phyloP scores from a whole-genome alignment of 176 grass and related monocot species.

The Oryza coarctata region DNA sequence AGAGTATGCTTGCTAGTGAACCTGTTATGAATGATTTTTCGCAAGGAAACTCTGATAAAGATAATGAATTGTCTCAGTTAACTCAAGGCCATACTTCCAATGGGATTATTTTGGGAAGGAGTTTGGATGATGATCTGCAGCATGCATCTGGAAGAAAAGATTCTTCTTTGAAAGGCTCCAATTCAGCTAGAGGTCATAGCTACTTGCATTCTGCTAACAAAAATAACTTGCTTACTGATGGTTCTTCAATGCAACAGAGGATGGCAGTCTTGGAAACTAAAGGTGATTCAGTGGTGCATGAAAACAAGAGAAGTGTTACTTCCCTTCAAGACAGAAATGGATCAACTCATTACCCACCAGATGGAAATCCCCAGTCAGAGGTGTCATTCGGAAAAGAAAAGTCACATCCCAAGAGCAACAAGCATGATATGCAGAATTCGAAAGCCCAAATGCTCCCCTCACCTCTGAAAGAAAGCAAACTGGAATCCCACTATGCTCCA shows the following conservation, averaged over 20 bases:
- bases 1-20: slow-evolving; percentile 48
- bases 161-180: slow-evolving; percentile 29
- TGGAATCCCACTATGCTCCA: slow-evolving; percentile 32
- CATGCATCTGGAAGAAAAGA: slow-evolving; percentile 55
- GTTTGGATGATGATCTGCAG: slow-evolving; percentile 41
- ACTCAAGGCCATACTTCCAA: slow-evolving; percentile 34
- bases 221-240: slow-evolving; percentile 38
- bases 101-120: slow-evolving; percentile 24
- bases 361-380: slow-evolving; percentile 32
- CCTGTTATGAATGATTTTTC: slow-evolving; percentile 38
- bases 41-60: slow-evolving; percentile 53
- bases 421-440: slow-evolving; percentile 45
- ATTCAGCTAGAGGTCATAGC: slow-evolving; percentile 43
- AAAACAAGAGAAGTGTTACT: slow-evolving; percentile 34
- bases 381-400: slow-evolving; percentile 49
- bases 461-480: slow-evolving; percentile 55
- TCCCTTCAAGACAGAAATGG: slow-evolving; percentile 48
- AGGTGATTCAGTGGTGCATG: slow-evolving; percentile 29
- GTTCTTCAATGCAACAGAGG: slow-evolving; percentile 35
- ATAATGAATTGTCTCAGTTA: slow-evolving; percentile 38
- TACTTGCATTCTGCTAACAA: slow-evolving; percentile 43
- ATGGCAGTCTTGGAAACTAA: slow-evolving; percentile 31
- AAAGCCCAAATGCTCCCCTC: slow-evolving; percentile 42
- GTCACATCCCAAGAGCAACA: slow-evolving; percentile 48
- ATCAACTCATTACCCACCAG: slow-evolving; percentile 33